phyloP scores from a whole-genome alignment of 2,329 filamentous ascomycete species.

The Rhexocercosporidium sp. region DNA sequence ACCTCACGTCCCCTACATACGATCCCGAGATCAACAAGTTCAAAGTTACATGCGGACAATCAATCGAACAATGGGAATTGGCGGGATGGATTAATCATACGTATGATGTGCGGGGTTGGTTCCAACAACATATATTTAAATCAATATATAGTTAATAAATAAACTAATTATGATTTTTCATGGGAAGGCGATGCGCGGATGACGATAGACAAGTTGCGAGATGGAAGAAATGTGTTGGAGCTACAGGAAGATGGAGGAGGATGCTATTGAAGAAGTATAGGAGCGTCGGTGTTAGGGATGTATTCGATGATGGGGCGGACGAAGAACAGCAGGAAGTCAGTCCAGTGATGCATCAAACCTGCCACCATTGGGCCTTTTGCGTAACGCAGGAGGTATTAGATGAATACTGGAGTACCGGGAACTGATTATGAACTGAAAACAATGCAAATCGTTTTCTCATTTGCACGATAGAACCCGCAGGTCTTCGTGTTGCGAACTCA shows the following conservation, averaged over 20 bases:
- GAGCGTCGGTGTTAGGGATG: constrained; percentile 51
- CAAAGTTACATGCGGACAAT: constrained; percentile 57
- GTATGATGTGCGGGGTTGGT: constrained; percentile 55
- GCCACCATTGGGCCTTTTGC: constrained; percentile 61
- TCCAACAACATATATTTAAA: constrained; percentile 23
- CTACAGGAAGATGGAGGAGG: constrained; percentile 55
- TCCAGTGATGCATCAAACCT: constrained; percentile 61
- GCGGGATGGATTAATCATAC: constrained; percentile 59
- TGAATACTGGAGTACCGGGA: constrained; percentile 47
- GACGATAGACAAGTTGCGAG: constrained; percentile 43
- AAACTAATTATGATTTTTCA: constrained; percentile 20
- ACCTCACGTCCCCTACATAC: constrained; percentile 42
- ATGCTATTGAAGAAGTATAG: constrained; percentile 58
- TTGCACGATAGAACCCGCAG: no score
- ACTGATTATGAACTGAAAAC: no score
- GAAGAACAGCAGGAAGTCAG: constrained; percentile 49
- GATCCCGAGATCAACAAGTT: constrained; percentile 57
- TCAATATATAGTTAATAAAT: no score
- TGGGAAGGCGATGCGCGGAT: constrained; percentile 22
- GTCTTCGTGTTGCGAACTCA: no score
- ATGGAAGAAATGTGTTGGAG: constrained; percentile 59
- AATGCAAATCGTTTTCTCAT: no score
- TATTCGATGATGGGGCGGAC: constrained; percentile 52
- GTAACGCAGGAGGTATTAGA: constrained; percentile 55
- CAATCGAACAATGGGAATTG: constrained; percentile 60